Percentiles rank a stretch among this genome's conserved stretches.
Evolutionary conservation across 2,329 filamentous ascomycete species (phyloP).

Genomic region (Calonectria multiphialidica): DNA sequence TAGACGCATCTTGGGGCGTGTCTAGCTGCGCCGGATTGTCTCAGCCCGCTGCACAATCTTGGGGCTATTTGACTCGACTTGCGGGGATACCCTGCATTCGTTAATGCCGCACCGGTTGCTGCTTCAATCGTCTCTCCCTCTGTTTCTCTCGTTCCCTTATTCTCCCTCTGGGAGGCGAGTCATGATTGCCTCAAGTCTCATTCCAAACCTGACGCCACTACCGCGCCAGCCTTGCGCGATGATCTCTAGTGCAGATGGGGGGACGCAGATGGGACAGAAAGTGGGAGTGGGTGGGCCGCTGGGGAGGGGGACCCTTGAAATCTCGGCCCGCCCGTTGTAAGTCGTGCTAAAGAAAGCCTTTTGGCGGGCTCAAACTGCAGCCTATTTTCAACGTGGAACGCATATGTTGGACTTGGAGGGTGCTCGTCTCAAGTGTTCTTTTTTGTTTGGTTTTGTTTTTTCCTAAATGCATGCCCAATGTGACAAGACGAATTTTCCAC

Average conservation of each 20-base stretch:
- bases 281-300: not conserved
- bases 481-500: not conserved
- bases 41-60: not conserved
- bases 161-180: not conserved
- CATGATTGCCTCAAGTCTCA: not conserved
- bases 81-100: not conserved
- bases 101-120: constrained; percentile 1
- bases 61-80: not conserved
- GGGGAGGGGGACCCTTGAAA: not conserved
- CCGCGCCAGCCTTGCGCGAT: not conserved
- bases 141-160: not conserved
- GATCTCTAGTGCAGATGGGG: not conserved
- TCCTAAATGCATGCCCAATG: not conserved
- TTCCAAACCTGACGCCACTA: not conserved
- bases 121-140: not conserved
- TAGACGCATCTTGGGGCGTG: not conserved
- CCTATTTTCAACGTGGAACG: not conserved
- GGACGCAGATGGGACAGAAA: not conserved
- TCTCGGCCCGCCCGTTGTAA: constrained; percentile 1
- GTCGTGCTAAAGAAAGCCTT: not conserved
- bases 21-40: constrained; percentile 1
- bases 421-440: not conserved
- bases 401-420: not conserved
- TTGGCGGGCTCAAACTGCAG: not conserved
- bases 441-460: too few relatives aligned